Conservation (phyloP, 352 stramenopile species). For the Pythium sp. region DNA sequence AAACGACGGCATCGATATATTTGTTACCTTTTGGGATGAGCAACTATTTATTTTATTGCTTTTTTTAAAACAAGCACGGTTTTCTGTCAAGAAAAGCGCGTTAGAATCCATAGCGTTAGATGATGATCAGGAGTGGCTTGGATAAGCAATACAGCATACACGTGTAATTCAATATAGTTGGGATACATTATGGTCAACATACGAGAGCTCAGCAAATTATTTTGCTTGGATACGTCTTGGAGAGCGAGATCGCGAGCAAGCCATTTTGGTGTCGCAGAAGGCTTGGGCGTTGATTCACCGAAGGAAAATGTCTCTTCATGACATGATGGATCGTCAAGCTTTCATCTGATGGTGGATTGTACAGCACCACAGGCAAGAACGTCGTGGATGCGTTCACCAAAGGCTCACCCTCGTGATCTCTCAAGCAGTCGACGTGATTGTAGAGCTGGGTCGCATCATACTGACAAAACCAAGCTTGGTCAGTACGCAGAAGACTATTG, state of each 20-base stretch:
- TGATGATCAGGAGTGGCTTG: too few species aligned
- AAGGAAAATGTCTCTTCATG: not conserved
- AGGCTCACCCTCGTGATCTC: not conserved
- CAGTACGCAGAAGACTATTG: not conserved
- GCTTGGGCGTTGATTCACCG: not conserved
- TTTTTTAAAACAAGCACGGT: not conserved
- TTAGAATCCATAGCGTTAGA: not conserved
- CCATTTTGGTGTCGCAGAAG: constrained; percentile 4
- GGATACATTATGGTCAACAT: not conserved
- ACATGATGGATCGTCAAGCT: not conserved
- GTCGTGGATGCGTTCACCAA: not conserved
- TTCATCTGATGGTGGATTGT: constrained; percentile 5
- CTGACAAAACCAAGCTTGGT: not conserved
- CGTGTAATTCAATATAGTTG: not conserved
- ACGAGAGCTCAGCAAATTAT: not conserved
- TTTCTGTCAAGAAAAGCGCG: not conserved
- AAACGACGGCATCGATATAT: constrained; percentile 13
- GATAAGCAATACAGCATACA: too few species aligned
- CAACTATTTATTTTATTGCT: not conserved
- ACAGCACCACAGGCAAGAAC: not conserved
- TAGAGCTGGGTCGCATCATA: not conserved
- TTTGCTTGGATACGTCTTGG: not conserved
- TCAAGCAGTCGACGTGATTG: not conserved
- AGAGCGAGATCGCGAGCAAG: not conserved
- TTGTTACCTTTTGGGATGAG: not conserved